Conservation (phyloP, 306 rosid genomes). For the Macrotyloma uniflorum region DNA sequence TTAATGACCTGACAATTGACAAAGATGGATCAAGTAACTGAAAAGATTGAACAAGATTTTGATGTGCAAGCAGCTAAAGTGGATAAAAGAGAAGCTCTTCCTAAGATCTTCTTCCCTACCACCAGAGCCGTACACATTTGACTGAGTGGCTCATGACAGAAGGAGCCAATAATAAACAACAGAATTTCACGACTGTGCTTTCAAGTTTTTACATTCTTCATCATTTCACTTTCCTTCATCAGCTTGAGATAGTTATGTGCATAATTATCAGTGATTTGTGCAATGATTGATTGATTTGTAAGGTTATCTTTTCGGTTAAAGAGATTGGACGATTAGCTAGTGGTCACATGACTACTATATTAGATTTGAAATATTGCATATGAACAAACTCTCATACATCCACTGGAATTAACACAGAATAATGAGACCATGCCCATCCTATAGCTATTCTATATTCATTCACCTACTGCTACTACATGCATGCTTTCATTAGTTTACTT, state of each 20-base stretch:
- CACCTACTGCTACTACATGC: not conserved
- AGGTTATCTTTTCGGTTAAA: not conserved
- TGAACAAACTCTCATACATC: not conserved
- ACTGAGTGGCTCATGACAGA: not conserved
- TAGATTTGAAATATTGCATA: conserved; percentile 21
- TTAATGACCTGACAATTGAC: conserved; percentile 51
- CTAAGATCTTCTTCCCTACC: conserved; percentile 66
- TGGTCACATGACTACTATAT: too few relatives aligned
- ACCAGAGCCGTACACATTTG: conserved; percentile 16
- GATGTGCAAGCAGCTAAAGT: conserved; percentile 45
- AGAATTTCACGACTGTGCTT: conserved; percentile 29
- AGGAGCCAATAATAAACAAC: conserved; percentile 37
- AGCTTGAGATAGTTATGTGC: not conserved
- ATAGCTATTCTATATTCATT: not conserved
- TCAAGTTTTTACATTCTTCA: not conserved
- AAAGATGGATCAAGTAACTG: conserved; percentile 53
- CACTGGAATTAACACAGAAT: not conserved
- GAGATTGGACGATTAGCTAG: too few relatives aligned
- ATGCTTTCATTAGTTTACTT: not conserved
- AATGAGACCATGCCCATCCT: not conserved
- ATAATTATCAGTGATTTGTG: not conserved
- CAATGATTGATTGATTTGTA: not conserved
- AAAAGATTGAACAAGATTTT: conserved; percentile 61
- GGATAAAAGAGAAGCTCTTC: conserved; percentile 46
- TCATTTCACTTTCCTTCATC: conserved; percentile 20